Conservation (phyloP, 305 asterid species). For the Fraxinus platypoda region DNA sequence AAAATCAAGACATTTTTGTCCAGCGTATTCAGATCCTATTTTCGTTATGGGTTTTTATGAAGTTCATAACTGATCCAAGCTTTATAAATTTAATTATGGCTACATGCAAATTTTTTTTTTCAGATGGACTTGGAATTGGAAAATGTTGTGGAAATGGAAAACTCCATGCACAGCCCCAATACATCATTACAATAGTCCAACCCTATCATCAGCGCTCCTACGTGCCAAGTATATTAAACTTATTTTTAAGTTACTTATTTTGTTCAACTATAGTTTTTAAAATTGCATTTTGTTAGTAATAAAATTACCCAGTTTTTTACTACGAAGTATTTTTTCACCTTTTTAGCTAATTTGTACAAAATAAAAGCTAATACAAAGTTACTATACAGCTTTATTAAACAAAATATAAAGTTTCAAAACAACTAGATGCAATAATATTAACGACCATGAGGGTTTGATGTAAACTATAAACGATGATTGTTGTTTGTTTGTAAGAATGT, state of each 20-base stretch:
- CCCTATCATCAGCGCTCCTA: background rate
- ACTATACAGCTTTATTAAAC: background rate
- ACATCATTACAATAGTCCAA: no score
- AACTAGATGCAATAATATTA: background rate
- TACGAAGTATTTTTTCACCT: no score
- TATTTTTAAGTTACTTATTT: no score
- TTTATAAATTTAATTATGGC: background rate
- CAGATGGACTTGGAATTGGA: background rate
- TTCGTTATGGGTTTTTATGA: background rate
- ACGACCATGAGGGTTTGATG: background rate
- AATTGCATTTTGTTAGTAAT: background rate
- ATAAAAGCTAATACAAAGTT: background rate
- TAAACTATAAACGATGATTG: background rate
- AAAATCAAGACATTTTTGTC: background rate
- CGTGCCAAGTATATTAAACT: background rate
- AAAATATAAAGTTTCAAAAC: background rate
- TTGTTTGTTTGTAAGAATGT: background rate
- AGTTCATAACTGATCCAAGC: background rate
- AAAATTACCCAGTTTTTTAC: no score
- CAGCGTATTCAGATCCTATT: background rate
- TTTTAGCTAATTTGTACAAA: background rate
- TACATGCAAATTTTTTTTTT: background rate
- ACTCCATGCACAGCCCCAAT: background rate
- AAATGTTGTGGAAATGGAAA: background rate
- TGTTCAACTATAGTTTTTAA: background rate